These are phyloP conservation scores for Blumeria hordei DNA, from an alignment of 2,329 filamentous ascomycete genomes.

Conservation along the genomic window DNA sequence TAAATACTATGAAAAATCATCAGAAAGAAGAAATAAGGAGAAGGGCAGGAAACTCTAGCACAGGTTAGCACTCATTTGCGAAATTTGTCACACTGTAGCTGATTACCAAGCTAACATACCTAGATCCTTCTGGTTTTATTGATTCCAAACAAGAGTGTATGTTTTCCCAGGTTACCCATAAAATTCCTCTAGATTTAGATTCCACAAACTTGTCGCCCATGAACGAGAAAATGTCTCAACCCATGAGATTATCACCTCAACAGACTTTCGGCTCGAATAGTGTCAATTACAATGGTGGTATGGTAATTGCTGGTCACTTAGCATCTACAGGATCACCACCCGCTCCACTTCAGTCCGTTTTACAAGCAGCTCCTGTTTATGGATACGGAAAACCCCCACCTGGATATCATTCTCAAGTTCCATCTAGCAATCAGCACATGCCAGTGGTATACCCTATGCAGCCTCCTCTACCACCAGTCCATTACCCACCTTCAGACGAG, in stretches of 20 bases:
- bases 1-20: too few relatives aligned
- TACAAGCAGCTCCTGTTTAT: not conserved
- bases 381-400: constrained; percentile 6
- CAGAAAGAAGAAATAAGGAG: too few relatives aligned
- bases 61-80: too few relatives aligned
- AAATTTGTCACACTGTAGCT: not conserved
- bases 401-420: constrained; percentile 7
- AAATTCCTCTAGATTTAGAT: constrained; percentile 7
- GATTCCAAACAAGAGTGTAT: not conserved
- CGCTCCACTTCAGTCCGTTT: constrained; percentile 11
- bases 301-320: constrained; percentile 30
- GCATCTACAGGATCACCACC: constrained; percentile 34
- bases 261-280: constrained; percentile 11
- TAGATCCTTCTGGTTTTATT: not conserved
- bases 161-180: not conserved
- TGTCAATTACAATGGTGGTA: constrained; percentile 28
- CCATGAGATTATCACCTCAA: constrained; percentile 6
- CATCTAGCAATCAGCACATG: constrained; percentile 10
- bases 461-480: constrained; percentile 9
- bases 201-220: constrained; percentile 19
- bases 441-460: constrained; percentile 12
- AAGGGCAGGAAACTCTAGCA: too few relatives aligned
- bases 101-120: not conserved
- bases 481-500: constrained; percentile 9
- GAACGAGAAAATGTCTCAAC: constrained; percentile 4